phyloP scores from a whole-genome alignment of 345 rosid genomes.

The Eucalyptus erythrocorys region DNA sequence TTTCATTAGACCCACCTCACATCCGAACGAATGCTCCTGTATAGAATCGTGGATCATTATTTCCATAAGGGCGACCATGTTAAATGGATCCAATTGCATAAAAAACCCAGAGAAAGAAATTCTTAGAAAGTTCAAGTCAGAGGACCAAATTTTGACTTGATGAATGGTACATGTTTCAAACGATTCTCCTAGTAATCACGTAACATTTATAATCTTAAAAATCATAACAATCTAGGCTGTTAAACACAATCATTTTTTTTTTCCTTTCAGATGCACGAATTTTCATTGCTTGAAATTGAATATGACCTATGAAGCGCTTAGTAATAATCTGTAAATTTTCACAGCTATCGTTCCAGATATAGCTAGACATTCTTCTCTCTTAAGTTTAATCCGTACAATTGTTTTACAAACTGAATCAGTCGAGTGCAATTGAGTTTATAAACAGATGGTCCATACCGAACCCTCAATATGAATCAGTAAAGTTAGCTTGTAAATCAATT shows the following conservation, averaged over 20 bases:
- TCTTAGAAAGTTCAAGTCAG: neutral
- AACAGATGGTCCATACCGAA: neutral
- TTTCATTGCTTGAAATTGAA: neutral
- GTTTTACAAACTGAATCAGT: neutral
- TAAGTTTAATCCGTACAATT: neutral
- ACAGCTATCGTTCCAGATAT: neutral
- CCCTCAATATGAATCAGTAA: neutral
- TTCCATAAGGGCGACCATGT: neutral
- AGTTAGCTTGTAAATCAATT: neutral
- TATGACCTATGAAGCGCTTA: neutral
- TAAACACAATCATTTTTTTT: neutral
- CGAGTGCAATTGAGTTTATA: neutral
- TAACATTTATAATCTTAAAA: no score
- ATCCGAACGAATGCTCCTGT: neutral
- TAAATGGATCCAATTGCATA: neutral
- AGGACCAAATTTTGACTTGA: neutral
- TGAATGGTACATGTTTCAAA: neutral
- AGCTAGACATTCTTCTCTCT: neutral
- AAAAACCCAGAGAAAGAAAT: neutral
- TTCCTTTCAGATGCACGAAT: neutral
- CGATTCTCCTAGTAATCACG: neutral
- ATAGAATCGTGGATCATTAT: neutral
- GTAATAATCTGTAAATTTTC: neutral
- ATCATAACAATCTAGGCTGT: neutral
- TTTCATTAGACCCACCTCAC: neutral